Percentiles rank a stretch among this genome's conserved stretches.
phyloP scores from a whole-genome alignment of 257 asterid genomes.

The Solanum paucissectum region DNA sequence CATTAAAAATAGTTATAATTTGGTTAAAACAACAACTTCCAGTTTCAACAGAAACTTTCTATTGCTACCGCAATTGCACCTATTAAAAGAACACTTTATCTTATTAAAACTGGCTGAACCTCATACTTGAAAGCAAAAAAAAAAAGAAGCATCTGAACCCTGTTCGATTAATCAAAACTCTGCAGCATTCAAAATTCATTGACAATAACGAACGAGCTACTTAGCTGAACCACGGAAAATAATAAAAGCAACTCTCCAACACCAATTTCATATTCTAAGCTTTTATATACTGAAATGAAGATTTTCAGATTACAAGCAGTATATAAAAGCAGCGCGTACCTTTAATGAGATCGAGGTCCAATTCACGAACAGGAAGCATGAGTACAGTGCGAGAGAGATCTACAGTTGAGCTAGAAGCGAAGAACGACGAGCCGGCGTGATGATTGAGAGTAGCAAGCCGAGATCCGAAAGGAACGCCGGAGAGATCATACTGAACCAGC shows the following conservation, averaged over 20 bases:
- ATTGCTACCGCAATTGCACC: background rate
- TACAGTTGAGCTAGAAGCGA: conserved; percentile 24
- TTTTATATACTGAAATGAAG: background rate
- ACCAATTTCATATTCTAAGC: background rate
- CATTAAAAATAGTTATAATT: background rate
- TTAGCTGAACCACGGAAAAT: background rate
- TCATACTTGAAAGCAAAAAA: too few species aligned
- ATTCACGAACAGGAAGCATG: conserved; percentile 81
- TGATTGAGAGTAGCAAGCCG: conserved; percentile 81
- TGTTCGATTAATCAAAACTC: too few species aligned
- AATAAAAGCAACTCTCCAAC: background rate
- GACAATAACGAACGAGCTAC: background rate
- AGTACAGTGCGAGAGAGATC: conserved; percentile 91
- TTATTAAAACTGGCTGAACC: background rate
- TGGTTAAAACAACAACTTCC: background rate
- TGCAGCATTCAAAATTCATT: too few species aligned
- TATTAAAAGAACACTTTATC: background rate
- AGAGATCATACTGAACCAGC: conserved; percentile 82
- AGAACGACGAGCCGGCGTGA: conserved; percentile 80
- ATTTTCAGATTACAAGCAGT: background rate
- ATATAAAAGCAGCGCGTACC: conserved; percentile 23
- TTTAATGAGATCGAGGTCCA: conserved; percentile 67
- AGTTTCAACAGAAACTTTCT: background rate
- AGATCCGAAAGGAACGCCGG: conserved; percentile 90
- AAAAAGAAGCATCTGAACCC: background rate